Evolutionary conservation across 2,329 filamentous ascomycete species (phyloP).

Genomic region (Aspergillus calidoustus): DNA sequence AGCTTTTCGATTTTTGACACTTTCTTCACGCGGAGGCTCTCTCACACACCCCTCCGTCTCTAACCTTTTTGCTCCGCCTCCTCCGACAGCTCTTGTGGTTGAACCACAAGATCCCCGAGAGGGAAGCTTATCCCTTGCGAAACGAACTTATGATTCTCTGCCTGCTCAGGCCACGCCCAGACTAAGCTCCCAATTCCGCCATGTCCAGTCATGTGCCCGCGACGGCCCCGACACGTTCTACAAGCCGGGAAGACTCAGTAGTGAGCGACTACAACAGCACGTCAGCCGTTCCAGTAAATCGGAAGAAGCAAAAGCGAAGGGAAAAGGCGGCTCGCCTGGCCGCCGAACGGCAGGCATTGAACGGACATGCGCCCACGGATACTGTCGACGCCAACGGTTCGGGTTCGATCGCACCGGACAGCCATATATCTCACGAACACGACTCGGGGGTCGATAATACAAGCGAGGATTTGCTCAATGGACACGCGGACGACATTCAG

Average conservation of each 20-base stretch:
- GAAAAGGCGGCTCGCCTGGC: constrained; percentile 80
- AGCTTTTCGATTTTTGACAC: constrained; percentile 2
- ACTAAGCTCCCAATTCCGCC: constrained; percentile 28
- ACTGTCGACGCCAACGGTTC: constrained; percentile 42
- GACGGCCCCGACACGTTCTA: constrained; percentile 30
- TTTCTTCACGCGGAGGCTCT: constrained; percentile 13
- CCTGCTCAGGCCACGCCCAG: constrained; percentile 28
- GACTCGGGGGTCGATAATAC: constrained; percentile 43
- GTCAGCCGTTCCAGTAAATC: constrained; percentile 66
- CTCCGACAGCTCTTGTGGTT: constrained; percentile 23
- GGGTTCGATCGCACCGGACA: constrained; percentile 33
- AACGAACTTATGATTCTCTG: constrained; percentile 20
- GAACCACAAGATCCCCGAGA: constrained; percentile 20
- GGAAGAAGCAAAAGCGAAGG: constrained; percentile 93
- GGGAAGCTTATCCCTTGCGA: constrained; percentile 10
- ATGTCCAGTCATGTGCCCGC: constrained; percentile 36
- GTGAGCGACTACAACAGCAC: constrained; percentile 19
- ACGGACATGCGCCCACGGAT: constrained; percentile 32
- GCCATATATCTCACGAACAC: constrained; percentile 35
- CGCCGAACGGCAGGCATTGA: constrained; percentile 53
- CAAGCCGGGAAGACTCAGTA: constrained; percentile 35
- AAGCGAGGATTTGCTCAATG: constrained; percentile 60
- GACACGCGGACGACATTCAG: constrained; percentile 55
- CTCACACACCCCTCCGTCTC: constrained; percentile 9
- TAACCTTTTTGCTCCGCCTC: constrained; percentile 22